phyloP scores from a whole-genome alignment of 805 yeast genomes.

The Candida nonsorbophila region DNA sequence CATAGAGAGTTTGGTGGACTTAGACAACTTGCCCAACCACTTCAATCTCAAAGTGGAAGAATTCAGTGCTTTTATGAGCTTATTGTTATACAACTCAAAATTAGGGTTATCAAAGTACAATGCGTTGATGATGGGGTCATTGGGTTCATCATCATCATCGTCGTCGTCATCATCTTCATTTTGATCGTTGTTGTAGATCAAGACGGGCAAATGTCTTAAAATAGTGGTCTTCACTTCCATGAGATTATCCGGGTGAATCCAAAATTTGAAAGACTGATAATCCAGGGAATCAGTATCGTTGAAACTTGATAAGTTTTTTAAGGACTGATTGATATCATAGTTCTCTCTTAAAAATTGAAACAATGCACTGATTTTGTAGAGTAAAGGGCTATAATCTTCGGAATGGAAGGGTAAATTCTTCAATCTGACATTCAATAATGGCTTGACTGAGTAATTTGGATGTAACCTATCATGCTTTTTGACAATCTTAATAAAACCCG shows the following conservation, averaged over 20 bases:
- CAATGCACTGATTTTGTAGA: slow-evolving; percentile 75
- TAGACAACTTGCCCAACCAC: slow-evolving; percentile 82
- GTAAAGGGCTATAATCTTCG: slow-evolving; percentile 89
- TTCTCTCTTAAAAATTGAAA: slow-evolving; percentile 81
- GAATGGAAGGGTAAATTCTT: slow-evolving; percentile 86
- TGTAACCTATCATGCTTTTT: slow-evolving; percentile 94
- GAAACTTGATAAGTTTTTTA: slow-evolving; percentile 46
- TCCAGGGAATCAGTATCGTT: slow-evolving; percentile 32
- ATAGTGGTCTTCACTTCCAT: slow-evolving; percentile 98
- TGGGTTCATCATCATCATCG: slow-evolving; percentile 16
- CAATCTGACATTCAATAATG: slow-evolving; percentile 82
- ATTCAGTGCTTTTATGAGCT: slow-evolving; percentile 62
- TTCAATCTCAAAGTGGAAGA: slow-evolving; percentile 78
- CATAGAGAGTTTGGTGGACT: slow-evolving; percentile 71
- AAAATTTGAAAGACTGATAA: slow-evolving; percentile 74
- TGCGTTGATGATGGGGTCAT: slow-evolving; percentile 72
- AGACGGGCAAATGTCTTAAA: slow-evolving; percentile 86
- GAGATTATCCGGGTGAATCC: slow-evolving; percentile 90
- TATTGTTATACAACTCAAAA: slow-evolving; percentile 82
- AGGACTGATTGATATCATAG: slow-evolving; percentile 44
- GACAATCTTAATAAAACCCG: slow-evolving; percentile 91
- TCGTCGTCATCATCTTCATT: slow-evolving; percentile 47
- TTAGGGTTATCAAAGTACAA: slow-evolving; percentile 81
- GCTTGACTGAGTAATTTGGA: slow-evolving; percentile 82
- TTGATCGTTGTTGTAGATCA: slow-evolving; percentile 56